Percentiles rank a stretch among this genome's conserved stretches.
phyloP scores from a whole-genome alignment of 208 protist genomes.

The Vickermania spadyakhi region DNA sequence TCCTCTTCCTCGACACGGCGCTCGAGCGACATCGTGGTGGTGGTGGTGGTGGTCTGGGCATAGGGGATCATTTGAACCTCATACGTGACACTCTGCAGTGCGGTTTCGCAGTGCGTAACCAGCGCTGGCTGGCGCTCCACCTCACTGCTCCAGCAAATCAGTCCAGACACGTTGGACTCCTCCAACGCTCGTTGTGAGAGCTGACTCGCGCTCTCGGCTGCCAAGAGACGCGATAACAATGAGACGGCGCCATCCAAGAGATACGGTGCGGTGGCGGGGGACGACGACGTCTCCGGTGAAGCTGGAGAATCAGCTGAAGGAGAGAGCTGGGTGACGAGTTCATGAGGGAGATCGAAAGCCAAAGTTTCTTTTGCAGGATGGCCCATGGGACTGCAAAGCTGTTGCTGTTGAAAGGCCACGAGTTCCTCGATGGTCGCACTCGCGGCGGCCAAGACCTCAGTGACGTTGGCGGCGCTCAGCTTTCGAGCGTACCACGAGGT shows the following conservation, averaged over 20 bases:
- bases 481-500: too few species aligned
- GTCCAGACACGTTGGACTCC: conserved; percentile 27
- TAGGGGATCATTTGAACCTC: background rate
- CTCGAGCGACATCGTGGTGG: background rate
- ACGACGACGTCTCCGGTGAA: background rate
- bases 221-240: conserved; percentile 55
- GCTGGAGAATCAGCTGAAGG: background rate
- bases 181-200: conserved; percentile 40
- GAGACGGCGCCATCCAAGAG: conserved; percentile 44
- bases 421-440: conserved; percentile 1
- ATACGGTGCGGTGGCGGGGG: background rate
- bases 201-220: conserved; percentile 25
- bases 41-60: background rate
- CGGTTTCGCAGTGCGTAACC: conserved; percentile 38
- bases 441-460: background rate
- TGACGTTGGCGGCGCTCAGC: background rate
- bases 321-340: too few species aligned
- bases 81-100: conserved; percentile 21
- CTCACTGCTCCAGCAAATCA: conserved; percentile 65
- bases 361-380: too few species aligned
- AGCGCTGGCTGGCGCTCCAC: conserved; percentile 58
- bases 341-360: too few species aligned
- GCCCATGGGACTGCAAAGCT: too few species aligned
- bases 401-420: too few species aligned
- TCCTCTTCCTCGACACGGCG: background rate